Evolutionary conservation across 176 grass and related monocot genomes (phyloP).

Genomic region (Otatea glauca): DNA sequence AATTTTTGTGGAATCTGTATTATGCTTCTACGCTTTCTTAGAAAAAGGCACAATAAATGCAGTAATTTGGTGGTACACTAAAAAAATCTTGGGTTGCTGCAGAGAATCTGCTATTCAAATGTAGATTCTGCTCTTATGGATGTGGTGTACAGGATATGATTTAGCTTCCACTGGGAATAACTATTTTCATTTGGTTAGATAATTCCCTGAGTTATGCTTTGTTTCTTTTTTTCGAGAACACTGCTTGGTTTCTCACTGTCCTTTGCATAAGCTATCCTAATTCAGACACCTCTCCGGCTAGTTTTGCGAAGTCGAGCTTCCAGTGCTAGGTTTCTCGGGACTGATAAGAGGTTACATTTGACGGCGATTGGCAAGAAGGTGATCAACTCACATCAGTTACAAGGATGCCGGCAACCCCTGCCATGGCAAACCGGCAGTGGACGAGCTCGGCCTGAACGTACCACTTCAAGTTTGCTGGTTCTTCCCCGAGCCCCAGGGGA

Average conservation of each 20-base stretch:
- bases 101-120: not conserved
- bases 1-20: not conserved
- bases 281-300: not conserved
- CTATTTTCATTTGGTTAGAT: not conserved
- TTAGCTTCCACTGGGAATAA: not conserved
- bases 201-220: not conserved
- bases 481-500: conserved; percentile 81
- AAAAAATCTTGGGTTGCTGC: not conserved
- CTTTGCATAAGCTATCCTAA: not conserved
- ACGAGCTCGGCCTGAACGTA: conserved; percentile 94
- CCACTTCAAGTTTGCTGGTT: conserved; percentile 66
- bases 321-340: not conserved
- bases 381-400: conserved; percentile 46
- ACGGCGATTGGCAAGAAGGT: not conserved
- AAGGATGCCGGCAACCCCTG: conserved; percentile 67
- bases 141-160: not conserved
- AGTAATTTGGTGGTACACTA: not conserved
- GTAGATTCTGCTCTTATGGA: not conserved
- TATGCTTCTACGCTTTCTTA: not conserved
- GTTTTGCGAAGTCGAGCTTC: not conserved
- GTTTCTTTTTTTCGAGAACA: not conserved
- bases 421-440: conserved; percentile 83
- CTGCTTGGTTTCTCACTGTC: not conserved
- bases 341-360: not conserved
- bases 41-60: not conserved